Evolutionary conservation across 768 basidiomycete genomes (phyloP), one percentile per base, ranked within the genome.

Genomic region (Leccinellum rugosiceps): DNA sequence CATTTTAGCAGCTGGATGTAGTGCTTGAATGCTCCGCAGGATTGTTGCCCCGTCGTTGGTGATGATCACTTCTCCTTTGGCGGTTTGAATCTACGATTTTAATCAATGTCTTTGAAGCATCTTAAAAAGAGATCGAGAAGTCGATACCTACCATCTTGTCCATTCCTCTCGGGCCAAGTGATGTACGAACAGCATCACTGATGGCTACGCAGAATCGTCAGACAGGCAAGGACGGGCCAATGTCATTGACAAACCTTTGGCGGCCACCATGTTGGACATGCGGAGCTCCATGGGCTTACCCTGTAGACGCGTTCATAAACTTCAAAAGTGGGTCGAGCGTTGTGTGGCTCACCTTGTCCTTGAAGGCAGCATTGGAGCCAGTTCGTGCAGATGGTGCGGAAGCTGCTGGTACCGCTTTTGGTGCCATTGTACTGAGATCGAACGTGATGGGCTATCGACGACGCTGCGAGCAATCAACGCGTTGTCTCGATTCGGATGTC

Each of bases 21-120:
- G 75, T 19, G 96, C 97, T 65, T 96, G 94, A 64, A 98, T 91
- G 63, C 87, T 94, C 71, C 93, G 92, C 55, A 99, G 77, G 63
- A 99, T 99, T 11, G 97, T 99, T 7, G 97, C 97, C 19, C 97
- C 97, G 75, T 99, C 97, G 72, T 99, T 99, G 9, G 97, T 98
- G 64, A 99, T 92, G 65, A 98, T 90, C 17, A 96, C 93, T 72
- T 99, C 96, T 59, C 95, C 95, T 73, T 94, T 93, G 8, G 92
- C 76, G 6, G 94, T 97, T 84, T 94, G 93, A 69, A 98, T 98
- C 96, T 97, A 58, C 1, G 25, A 10, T 32, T 45, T 55, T 59
- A 34, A 49, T 68, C 47, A 67, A 52, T 52, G 56, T 45, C 49
- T 26, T 55, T 44, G 23, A 38, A 50, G 23, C 41, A 43, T 14